Conservation (phyloP, 2,329 filamentous ascomycete species). For the Ascomycota sp. region DNA sequence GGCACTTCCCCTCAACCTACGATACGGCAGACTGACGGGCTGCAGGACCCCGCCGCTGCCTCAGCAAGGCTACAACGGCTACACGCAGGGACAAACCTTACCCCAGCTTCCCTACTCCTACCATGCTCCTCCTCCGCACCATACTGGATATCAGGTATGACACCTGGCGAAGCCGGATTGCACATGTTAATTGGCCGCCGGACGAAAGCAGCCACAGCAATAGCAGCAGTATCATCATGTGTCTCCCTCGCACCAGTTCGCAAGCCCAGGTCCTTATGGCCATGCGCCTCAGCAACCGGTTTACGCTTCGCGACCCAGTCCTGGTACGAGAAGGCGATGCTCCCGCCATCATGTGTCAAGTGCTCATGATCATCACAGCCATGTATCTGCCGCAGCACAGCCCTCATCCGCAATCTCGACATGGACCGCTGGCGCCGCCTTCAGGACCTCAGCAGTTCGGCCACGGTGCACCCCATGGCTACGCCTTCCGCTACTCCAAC, state of each 20-base stretch:
- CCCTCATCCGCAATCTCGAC: slow-evolving; percentile 1
- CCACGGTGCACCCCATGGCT: slow-evolving; percentile 57
- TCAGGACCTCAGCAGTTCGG: slow-evolving; percentile 52
- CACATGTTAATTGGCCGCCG: slow-evolving; percentile 4
- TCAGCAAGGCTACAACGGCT: slow-evolving; percentile 11
- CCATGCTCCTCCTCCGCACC: slow-evolving; percentile 18
- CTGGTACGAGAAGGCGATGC: slow-evolving; percentile 2
- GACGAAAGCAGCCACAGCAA: neutral
- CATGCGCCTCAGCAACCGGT: slow-evolving; percentile 18
- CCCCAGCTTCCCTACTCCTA: slow-evolving; percentile 28
- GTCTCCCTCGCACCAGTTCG: slow-evolving; percentile 14
- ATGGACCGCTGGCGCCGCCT: slow-evolving; percentile 45
- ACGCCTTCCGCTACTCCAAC: slow-evolving; percentile 77
- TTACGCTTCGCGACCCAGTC: slow-evolving; percentile 28
- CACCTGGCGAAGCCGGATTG: neutral
- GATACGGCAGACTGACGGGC: no score
- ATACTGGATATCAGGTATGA: slow-evolving; percentile 18
- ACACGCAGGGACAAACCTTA: slow-evolving; percentile 25
- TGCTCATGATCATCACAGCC: slow-evolving; percentile 1
- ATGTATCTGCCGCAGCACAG: slow-evolving; percentile 5
- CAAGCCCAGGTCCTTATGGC: slow-evolving; percentile 9
- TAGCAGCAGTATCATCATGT: slow-evolving; percentile 12
- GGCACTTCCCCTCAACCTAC: no score
- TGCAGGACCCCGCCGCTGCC: slow-evolving; percentile 2
- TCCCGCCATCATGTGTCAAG: neutral